Base-by-base conservation (phyloP, 495 filamentous ascomycete species). In the Penicillium nucicola region DNA sequence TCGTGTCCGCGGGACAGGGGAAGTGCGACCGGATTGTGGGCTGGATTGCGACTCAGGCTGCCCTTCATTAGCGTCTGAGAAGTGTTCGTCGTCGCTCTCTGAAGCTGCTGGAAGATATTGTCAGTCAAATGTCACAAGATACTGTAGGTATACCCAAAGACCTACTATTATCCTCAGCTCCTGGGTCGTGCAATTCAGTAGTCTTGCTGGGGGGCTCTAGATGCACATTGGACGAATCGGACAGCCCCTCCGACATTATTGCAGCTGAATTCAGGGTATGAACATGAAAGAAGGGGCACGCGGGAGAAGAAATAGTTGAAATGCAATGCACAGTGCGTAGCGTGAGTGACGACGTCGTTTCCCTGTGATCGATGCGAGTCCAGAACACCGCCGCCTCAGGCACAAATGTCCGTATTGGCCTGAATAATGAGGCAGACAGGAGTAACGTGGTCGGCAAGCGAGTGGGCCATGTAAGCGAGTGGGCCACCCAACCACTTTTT, bases 1-100 rank as follows among this genome's bases (percentile, higher is more conserved):
- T 55, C 84, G 75, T 12, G 83, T 86, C 30, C 67, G 72, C 30
- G 86, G 83, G 52, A 84, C 72, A 52, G 82, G 76, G 44, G 83
- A 85, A 38, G 67, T 58, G 53, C 67, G 65, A 52, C 66, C 63
- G 54, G 71, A 68, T 36, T 59, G 61, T 44, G 62, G 57, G 47
- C 52, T 61, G 46, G 69, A 70, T 49, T 58, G 53, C 36, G 61
- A 53, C 42, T 57, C 62, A 45, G 69, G 73, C 52, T 67, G 62
- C 55, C 82, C 87, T 67, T 92, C 88, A 48, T 83, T 86, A 52
- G 91, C 91, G 76, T 95, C 91, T 42, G 90, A 90, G 67, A 91
- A 96, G 69, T 95, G 88, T 42, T 96, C 91, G 22, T 95, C 81
- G 47, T 78, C 89, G 37, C 84, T 87, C 48, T 85, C 85, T 15